Evolutionary conservation across 1,139 yeast genomes (phyloP), one percentile per base, ranked within the genome.

Genomic region (Hyphopichia wangnamkhiaoensis): DNA sequence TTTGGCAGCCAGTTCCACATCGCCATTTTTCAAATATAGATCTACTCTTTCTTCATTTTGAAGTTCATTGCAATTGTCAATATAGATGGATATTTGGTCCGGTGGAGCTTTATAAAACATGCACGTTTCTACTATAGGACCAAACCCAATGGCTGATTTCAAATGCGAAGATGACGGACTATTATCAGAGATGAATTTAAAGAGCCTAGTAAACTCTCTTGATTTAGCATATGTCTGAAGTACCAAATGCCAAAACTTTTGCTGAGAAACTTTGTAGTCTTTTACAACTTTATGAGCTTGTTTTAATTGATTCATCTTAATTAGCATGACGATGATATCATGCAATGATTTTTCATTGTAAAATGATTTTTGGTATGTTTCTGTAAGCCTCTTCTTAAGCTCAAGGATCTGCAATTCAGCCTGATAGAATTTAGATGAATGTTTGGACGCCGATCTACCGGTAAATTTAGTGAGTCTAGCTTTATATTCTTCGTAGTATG

Each of bases 111-210:
- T 76, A 25, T 75, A 66, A 21, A 68, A 68, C 33, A 80, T 49
- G 24, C 80, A 74, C 27, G 76, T 72, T 10, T 74, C 69, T 36
- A 74, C 84, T 47, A 89, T 81, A 2, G 84, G 80, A 45, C 73
- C 74, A 47, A 82, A 85, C 0, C 94, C 94, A 40, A 89, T 84
- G 0, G 91, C 89, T 1, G 94, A 76, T 49, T 77, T 81, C 40
- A 73, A 71, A n/a, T 46, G 40, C 1, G 47, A 39, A 23, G 50
- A 45, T 26, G 55, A 54, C 28, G 48, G 45, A 4, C 52, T 46
- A 3, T 60, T 43, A 8, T 73, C 58, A 6, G 65, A 55, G 21
- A 68, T 59, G 48, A 76, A 75, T 41, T 71, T 71, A 44, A 68
- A 77, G 27, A 91, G 59, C 35, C 79, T 81, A 21, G 82, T 86